Conservation (phyloP, 2,329 filamentous ascomycete species). For the Epichloe typhina region DNA sequence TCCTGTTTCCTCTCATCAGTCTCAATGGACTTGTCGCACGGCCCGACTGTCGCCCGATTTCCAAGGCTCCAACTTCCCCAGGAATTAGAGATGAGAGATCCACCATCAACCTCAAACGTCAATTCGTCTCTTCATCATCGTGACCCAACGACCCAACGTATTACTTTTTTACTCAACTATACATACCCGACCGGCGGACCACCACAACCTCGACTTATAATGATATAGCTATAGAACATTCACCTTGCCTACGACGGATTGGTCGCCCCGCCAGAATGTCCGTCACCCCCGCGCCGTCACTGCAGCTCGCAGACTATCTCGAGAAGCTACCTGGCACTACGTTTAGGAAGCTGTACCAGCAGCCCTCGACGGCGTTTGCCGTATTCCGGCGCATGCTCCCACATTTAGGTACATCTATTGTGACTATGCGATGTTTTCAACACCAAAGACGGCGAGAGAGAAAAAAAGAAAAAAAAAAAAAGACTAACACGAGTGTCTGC, state of each 20-base stretch:
- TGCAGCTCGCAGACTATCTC: conserved; percentile 73
- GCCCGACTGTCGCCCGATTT: conserved; percentile 6
- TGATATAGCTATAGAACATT: conserved; percentile 6
- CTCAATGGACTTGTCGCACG: neutral
- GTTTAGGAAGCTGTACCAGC: conserved; percentile 84
- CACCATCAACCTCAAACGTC: neutral
- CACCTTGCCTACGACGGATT: conserved; percentile 12
- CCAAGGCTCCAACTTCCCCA: neutral
- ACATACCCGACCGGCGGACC: neutral
- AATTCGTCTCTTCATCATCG: neutral
- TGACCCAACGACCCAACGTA: neutral
- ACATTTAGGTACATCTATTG: conserved; percentile 53
- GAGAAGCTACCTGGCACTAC: conserved; percentile 82
- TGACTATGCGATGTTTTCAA: neutral
- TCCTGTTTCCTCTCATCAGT: too few relatives aligned
- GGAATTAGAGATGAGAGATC: neutral
- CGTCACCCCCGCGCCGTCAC: conserved; percentile 32
- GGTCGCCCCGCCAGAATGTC: conserved; percentile 28
- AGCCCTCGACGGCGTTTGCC: conserved; percentile 87
- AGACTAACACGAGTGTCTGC: neutral
- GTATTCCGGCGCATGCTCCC: conserved; percentile 97
- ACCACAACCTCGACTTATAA: conserved; percentile 1
- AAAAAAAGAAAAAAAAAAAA: neutral
- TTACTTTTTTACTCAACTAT: neutral
- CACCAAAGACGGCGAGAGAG: too few relatives aligned